A percentile compares a stretch with the other conserved stretches of the same genome.
Conservation (phyloP, 257 asterid species). For the Apocynum venetum region DNA sequence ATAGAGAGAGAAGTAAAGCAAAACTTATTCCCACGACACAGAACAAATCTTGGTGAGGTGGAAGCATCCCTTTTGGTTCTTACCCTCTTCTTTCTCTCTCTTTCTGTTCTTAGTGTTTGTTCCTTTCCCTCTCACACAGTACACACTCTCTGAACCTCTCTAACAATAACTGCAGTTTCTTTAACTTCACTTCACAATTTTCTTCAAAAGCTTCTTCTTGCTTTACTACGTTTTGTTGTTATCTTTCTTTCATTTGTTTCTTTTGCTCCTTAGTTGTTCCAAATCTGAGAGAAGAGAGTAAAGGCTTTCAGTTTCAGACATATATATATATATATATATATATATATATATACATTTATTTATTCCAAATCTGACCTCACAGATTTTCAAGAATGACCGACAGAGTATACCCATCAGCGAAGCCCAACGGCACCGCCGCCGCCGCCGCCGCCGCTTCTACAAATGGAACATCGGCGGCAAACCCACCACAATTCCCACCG, state of each 20-base stretch:
- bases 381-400: slow-evolving; percentile 29
- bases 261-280: background rate
- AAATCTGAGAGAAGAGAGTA: background rate
- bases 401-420: slow-evolving; percentile 39
- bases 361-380: slow-evolving; percentile 18
- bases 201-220: slow-evolving; percentile 5
- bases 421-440: slow-evolving; percentile 34
- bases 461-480: slow-evolving; percentile 4
- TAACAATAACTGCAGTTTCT: background rate
- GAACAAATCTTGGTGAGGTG: slow-evolving; percentile 8
- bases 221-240: background rate
- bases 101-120: background rate
- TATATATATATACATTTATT: too few relatives aligned
- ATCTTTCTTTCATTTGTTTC: background rate
- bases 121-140: slow-evolving; percentile 5
- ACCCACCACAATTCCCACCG: slow-evolving; percentile 24
- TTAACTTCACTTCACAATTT: slow-evolving; percentile 20
- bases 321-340: too few relatives aligned
- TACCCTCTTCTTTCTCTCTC: background rate
- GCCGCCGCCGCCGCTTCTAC: slow-evolving; percentile 16
- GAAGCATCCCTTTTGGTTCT: slow-evolving; percentile 9
- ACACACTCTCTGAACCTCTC: background rate
- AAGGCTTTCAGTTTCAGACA: background rate
- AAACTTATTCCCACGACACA: background rate
- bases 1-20: background rate